Evolutionary conservation across 257 asterid species (phyloP), one percentile per base, ranked within the genome.

Genomic region (Forsythia suspensa): DNA sequence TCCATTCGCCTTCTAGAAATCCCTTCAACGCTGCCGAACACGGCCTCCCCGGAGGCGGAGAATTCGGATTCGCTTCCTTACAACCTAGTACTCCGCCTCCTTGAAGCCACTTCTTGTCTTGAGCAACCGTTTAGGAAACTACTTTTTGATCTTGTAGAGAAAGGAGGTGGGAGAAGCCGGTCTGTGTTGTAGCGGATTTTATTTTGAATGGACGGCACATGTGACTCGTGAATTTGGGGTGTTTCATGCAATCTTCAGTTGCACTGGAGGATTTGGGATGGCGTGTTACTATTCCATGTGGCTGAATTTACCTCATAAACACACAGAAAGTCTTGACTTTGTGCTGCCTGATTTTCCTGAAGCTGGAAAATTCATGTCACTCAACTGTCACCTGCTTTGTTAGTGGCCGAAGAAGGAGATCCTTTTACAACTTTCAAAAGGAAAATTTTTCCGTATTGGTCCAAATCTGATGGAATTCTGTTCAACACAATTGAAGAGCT

Each of bases 271-370:
- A 61, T 90, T 83, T 71, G 97, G 95, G 7, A 77, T 91, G 84
- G 95, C 95, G 0, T 89, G 94, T 76, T 87, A 82, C 79, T 82
- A 84, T 77, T 88, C 97, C 59, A 71, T 82, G 81, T 91, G 93
- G 93, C 40, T 91, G 21, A 82, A 82, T 72, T 80, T 91, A 37
- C 97, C 97, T 10, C 95, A 87, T 9, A 84, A 77, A 42, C 11
- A 77, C 8, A 39, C 61, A 4, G 85, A 80, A 3, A 71, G 69
- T 18, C 82, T 71, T 6, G 97, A 91, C 76, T 91, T 89, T 69
- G 21, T 41, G 65, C 40, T 91, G n/a, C 92, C 97, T 43, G 93
- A 90, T 83, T 90, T 88, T 73, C 88, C 88, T 1, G 90, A 91
- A 80, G 93, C 93, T 43, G 92, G 92, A 11, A 80, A 55, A 0